Percentiles rank a stretch among this genome's conserved stretches.
These are phyloP conservation scores for Saccharomyces hybrid DNA, from an alignment of 1,139 yeast species.

Conservation along the genomic window DNA sequence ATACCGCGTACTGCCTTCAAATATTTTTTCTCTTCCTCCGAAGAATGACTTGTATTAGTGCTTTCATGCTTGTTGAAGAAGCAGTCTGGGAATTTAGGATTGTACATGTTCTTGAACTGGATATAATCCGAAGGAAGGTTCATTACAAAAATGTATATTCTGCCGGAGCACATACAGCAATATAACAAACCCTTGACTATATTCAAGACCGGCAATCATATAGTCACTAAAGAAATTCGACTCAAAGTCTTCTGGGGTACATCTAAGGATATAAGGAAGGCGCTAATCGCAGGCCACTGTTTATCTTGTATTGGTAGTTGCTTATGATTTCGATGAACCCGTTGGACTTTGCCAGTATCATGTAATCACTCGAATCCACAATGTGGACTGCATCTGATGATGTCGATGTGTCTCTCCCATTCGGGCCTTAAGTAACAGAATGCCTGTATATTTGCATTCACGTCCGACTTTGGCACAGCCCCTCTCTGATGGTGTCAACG, in stretches of 20 bases:
- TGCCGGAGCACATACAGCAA: slow-evolving; percentile 23
- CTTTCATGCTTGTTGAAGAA: background rate
- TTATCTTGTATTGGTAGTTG: slow-evolving; percentile 19
- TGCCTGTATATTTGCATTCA: slow-evolving; percentile 18
- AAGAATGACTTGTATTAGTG: background rate
- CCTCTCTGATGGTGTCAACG: slow-evolving; percentile 6
- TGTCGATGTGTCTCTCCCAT: slow-evolving; percentile 6
- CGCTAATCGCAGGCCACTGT: slow-evolving; percentile 7
- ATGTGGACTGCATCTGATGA: background rate
- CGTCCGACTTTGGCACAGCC: slow-evolving; percentile 14
- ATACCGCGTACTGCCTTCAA: slow-evolving; percentile 9
- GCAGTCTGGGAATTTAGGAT: background rate
- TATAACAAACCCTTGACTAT: slow-evolving; percentile 22
- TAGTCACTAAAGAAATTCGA: slow-evolving; percentile 10
- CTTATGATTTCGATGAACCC: slow-evolving; percentile 25
- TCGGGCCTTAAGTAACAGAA: slow-evolving; percentile 26
- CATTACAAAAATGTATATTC: slow-evolving; percentile 20
- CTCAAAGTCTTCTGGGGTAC: slow-evolving; percentile 17
- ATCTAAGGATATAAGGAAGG: slow-evolving; percentile 21
- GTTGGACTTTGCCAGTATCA: slow-evolving; percentile 26
- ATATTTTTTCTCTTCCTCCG: slow-evolving; percentile 14
- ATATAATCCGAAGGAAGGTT: slow-evolving; percentile 23
- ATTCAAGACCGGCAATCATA: slow-evolving; percentile 23
- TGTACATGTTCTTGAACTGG: slow-evolving; percentile 14
- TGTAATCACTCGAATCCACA: slow-evolving; percentile 23